A percentile compares a stretch with the other conserved stretches of the same genome.
Conservation (phyloP, 257 asterid genomes). For the Misopates orontium region DNA sequence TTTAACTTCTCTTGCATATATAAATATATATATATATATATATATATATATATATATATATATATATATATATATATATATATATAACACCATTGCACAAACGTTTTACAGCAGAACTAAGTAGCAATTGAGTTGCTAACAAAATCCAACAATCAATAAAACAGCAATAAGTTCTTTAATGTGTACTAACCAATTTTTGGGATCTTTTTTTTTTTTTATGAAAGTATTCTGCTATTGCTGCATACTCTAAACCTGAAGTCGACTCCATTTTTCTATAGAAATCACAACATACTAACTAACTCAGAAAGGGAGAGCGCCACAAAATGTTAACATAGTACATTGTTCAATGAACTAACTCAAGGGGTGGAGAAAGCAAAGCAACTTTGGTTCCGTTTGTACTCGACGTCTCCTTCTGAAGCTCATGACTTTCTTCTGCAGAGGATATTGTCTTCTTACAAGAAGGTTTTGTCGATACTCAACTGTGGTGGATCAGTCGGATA, state of each 20-base stretch:
- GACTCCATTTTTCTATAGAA: not conserved
- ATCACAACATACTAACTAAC: not conserved
- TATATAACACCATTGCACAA: constrained; percentile 8
- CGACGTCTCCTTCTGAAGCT: constrained; percentile 39
- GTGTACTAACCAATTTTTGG: too few species aligned
- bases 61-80: too few species aligned
- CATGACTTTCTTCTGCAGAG: constrained; percentile 61
- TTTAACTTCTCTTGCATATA: constrained; percentile 29
- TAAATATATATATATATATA: too few species aligned
- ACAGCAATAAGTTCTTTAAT: not conserved
- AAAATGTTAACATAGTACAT: constrained; percentile 42
- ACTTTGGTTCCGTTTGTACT: constrained; percentile 51
- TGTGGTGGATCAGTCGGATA: constrained; percentile 44
- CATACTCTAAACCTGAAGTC: not conserved
- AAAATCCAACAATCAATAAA: constrained; percentile 15
- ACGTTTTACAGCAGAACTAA: constrained; percentile 17
- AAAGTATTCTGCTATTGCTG: too few species aligned
- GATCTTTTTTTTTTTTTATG: too few species aligned
- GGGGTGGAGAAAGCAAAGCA: constrained; percentile 81
- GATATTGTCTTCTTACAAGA: constrained; percentile 73
- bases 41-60: too few species aligned
- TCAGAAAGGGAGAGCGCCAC: constrained; percentile 49
- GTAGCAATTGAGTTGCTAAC: constrained; percentile 24
- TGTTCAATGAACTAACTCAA: constrained; percentile 63
- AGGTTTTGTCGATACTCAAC: constrained; percentile 63